phyloP scores from a whole-genome alignment of 2,329 filamentous ascomycete species.

The Cephalotrichum gorgonifer region DNA sequence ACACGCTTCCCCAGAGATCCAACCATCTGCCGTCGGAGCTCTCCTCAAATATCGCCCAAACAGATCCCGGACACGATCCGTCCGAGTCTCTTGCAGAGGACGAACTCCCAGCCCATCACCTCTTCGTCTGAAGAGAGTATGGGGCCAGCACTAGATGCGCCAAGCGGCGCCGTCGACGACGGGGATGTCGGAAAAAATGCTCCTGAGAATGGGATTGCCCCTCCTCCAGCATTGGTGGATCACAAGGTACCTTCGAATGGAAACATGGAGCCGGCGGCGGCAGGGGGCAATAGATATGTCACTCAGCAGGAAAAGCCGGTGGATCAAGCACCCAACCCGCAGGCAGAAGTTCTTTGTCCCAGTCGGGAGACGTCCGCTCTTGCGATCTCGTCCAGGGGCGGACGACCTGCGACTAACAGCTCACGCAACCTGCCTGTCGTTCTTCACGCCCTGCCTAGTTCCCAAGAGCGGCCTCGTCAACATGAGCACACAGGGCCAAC shows the following conservation, averaged over 20 bases:
- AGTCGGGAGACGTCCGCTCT: neutral
- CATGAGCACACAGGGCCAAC: neutral
- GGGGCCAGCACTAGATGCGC: neutral
- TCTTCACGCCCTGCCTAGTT: neutral
- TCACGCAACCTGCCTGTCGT: neutral
- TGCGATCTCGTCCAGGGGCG: neutral
- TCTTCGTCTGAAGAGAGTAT: neutral
- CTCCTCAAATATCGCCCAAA: constrained; percentile 25
- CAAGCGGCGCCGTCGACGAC: neutral
- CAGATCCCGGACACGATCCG: constrained; percentile 10
- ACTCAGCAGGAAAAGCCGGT: neutral
- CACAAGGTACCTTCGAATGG: neutral
- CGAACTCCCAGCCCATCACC: neutral
- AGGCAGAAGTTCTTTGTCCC: neutral
- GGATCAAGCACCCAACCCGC: neutral
- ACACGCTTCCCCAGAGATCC: constrained; percentile 8
- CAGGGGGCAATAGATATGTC: neutral
- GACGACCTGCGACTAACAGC: neutral
- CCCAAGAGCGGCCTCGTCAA: neutral
- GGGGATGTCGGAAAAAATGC: neutral
- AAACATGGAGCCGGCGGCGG: neutral
- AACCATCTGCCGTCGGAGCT: constrained; percentile 12
- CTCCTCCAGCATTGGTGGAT: neutral
- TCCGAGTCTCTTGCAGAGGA: neutral
- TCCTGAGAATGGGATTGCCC: neutral